Evolutionary conservation across 176 grass and related monocot genomes (phyloP).

Genomic region (Secale cereale): DNA sequence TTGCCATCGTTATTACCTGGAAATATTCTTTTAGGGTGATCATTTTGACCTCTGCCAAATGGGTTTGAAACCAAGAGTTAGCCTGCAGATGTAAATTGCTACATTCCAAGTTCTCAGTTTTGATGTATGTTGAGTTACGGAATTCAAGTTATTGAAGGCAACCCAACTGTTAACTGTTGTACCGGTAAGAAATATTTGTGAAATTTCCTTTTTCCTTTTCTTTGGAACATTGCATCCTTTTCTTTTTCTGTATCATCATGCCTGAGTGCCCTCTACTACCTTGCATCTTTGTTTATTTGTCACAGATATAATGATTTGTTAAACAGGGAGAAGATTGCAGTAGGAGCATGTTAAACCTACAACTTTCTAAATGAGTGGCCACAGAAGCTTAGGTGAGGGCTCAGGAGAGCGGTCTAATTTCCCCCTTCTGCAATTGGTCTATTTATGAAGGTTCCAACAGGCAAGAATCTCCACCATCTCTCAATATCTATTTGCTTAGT

Average conservation of each 20-base stretch:
- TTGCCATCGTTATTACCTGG: slow-evolving; percentile 8
- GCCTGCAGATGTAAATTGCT: slow-evolving; percentile 13
- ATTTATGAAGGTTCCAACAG: slow-evolving; percentile 21
- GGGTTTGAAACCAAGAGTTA: not conserved
- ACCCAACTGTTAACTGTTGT: not conserved
- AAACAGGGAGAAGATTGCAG: slow-evolving; percentile 27
- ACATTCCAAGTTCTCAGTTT: slow-evolving; percentile 25
- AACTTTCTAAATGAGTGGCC: not conserved
- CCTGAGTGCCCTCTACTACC: not conserved
- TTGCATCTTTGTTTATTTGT: not conserved
- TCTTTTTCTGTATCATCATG: not conserved
- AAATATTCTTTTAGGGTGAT: slow-evolving; percentile 19
- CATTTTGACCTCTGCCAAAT: slow-evolving; percentile 18
- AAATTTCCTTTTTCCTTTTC: slow-evolving; percentile 14
- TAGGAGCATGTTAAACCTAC: not conserved
- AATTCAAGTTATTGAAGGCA: slow-evolving; percentile 20
- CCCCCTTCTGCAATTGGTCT: slow-evolving; percentile 12
- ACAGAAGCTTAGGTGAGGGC: slow-evolving; percentile 14
- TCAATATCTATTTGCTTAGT: slow-evolving; percentile 7
- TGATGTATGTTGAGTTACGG: not conserved
- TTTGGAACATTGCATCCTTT: not conserved
- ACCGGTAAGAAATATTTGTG: slow-evolving; percentile 30
- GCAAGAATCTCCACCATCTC: slow-evolving; percentile 13
- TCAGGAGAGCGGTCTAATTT: not conserved
- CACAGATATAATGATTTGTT: slow-evolving; percentile 21